Conservation (phyloP, 2,329 filamentous ascomycete genomes). For the Tolypocladium amazonense region DNA sequence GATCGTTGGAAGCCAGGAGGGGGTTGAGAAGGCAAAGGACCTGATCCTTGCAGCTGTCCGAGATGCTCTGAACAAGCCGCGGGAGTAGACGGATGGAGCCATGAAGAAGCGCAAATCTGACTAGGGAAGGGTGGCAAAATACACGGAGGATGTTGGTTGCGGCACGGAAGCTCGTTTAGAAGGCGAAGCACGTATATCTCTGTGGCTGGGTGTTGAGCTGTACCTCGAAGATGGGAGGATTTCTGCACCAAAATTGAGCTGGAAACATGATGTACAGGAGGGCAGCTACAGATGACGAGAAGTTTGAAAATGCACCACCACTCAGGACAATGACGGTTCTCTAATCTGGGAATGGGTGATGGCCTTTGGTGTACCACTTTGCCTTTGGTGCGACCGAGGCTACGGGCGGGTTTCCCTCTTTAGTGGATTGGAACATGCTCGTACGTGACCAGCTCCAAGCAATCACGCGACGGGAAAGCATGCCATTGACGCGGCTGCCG, state of each 20-base stretch:
- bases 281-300: background rate
- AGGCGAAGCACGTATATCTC: background rate
- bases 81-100: constrained; percentile 11
- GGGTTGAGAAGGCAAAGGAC: constrained; percentile 77
- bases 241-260: background rate
- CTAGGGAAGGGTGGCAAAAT: background rate
- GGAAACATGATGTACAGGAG: background rate
- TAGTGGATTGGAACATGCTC: background rate
- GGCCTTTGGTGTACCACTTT: background rate
- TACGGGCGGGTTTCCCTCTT: background rate
- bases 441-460: too few relatives aligned
- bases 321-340: background rate
- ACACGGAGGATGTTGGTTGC: background rate
- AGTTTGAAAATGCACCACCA: background rate
- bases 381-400: background rate
- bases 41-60: constrained; percentile 78
- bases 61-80: constrained; percentile 37
- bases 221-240: background rate
- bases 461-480: background rate
- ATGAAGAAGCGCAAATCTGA: background rate
- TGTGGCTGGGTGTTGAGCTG: background rate
- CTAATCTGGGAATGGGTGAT: background rate
- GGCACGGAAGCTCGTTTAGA: background rate
- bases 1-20: constrained; percentile 68
- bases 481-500: background rate